These are phyloP conservation scores for Mortierella claussenii DNA, from an alignment of 192 early-diverging fungal species.

Conservation along the genomic window DNA sequence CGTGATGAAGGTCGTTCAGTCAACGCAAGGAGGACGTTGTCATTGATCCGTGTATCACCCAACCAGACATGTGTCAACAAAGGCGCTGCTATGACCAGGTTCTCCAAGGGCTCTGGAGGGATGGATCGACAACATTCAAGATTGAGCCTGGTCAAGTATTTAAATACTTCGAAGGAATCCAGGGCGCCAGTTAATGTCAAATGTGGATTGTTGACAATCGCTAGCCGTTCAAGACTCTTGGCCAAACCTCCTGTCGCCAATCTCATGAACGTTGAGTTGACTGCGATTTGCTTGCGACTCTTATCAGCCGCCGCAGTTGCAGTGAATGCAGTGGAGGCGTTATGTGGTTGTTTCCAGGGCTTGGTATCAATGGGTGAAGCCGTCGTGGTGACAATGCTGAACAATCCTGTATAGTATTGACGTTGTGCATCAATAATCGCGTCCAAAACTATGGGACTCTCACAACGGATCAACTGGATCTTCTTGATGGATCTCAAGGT, in stretches of 20 bases:
- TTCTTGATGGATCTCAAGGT: slow-evolving; percentile 4
- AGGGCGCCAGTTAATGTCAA: background rate
- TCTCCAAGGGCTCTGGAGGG: background rate
- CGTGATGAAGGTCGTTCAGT: background rate
- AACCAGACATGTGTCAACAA: background rate
- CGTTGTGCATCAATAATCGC: background rate
- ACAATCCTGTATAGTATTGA: background rate
- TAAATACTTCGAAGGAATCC: slow-evolving; percentile 4
- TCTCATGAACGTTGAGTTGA: background rate
- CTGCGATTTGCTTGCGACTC: too few species aligned
- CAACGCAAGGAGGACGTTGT: background rate
- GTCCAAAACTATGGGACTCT: background rate
- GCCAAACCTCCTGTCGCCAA: background rate
- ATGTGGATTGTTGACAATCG: background rate
- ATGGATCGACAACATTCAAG: slow-evolving; percentile 5
- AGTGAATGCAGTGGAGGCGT: too few species aligned
- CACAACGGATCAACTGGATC: slow-evolving; percentile 3
- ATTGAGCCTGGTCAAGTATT: slow-evolving; percentile 2
- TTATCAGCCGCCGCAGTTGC: too few species aligned
- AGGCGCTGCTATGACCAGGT: slow-evolving; percentile 1
- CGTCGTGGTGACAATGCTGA: background rate
- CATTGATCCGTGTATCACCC: background rate
- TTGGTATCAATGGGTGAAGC: background rate
- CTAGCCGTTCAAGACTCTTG: background rate
- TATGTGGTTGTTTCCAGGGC: too few species aligned